Base-by-base conservation (phyloP, 2,329 filamentous ascomycete species). In the Paramyrothecium sp. region DNA sequence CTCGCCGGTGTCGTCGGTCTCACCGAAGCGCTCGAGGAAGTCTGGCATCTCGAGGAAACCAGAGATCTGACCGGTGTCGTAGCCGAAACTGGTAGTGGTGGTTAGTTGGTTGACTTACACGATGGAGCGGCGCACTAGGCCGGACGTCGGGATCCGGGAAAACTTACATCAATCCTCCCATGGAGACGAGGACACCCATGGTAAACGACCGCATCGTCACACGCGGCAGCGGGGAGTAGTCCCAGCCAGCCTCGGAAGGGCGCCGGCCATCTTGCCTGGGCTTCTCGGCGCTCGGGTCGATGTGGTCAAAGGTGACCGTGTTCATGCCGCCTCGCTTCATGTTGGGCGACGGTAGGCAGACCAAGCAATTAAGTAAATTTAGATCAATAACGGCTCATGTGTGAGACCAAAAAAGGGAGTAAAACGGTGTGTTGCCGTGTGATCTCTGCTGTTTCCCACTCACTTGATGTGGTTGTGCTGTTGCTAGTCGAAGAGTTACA, bases 11-110 rank as follows among this genome's bases (percentile, higher is more conserved):
- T 78, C 60, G 7, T 73, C 64, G 3, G 65, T 65, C 57, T 81
- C 65, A 17, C 76, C 81, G 59, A 86, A 86, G 3, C 82, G 76
- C 5, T 71, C 63, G 2, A 80, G 65, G 67, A 86, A 87, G 66
- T 86, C 79, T 17, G 75, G 69, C 82, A 85, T 85, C 58, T 82
- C 80, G 1, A 85, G 73, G 62, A 86, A 85, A 5, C 84, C 83
- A 3, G 74, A 80, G 49, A 81, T 81, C 60, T 84, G 81, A 51
- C 82, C 82, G 17, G 79, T 82, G 54, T 82, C 79, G 57, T 80
- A 80, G 10, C 77, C 74, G 52, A 78, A 74, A 38, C 71, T 73
- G 30, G 1, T 19, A 16, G 38, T n/a, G 26, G 4, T 30, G n/a
- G 1, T 44, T 44, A 7, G 38, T 44, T 16, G 13, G 38, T 19